Base-by-base conservation (phyloP, 2,329 filamentous ascomycete genomes). In the Botryosphaeria dothidea region DNA sequence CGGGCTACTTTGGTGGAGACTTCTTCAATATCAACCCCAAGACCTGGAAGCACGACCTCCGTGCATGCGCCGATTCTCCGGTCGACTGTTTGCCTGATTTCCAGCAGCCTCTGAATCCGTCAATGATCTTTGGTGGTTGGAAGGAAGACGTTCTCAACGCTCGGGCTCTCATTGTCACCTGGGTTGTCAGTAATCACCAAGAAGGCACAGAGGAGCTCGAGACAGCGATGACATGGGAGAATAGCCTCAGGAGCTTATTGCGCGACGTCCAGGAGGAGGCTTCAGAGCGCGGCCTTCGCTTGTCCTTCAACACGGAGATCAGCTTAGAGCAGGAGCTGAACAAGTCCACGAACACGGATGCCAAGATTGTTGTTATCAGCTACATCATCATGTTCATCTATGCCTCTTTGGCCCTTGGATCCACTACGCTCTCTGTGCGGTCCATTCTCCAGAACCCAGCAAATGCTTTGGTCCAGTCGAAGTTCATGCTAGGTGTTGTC, bases 301-400 rank as follows among this genome's bases (percentile, higher is more conserved):
- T 99, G 38, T 98, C 93, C 7, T 99, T 98, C 83, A 96, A 89
- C 57, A 96, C 95, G 0, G 95, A 99, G 79, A 92, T 94, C 77
- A 97, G 93, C 77, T 82, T 99, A 67, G 94, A 98, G 75, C 86
- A 97, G 75, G 95, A 99, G 74, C 84, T 99, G 65, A 99, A 97
- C 82, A 97, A 98, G 80, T 96, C 93, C 41, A 97, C 93, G 57
- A 99, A 99, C 77, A 98, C 95, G 0, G 95, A 99, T 77, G 96
- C 94, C 49, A 97, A 94, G 77, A 99, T 99, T 72, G 88, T 99
- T 25, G 88, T 94, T 62, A 90, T 99, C 78, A 98, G 94, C 83
- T 99, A 99, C 79, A 85, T 98, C 68, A 92, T 97, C 81, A 99
- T 99, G 95, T 99, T 99, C 78, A 80, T 99, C 67, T 99, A 99